These are phyloP conservation scores for Cercophora scortea DNA, from an alignment of 495 filamentous ascomycete species.

Conservation along the genomic window DNA sequence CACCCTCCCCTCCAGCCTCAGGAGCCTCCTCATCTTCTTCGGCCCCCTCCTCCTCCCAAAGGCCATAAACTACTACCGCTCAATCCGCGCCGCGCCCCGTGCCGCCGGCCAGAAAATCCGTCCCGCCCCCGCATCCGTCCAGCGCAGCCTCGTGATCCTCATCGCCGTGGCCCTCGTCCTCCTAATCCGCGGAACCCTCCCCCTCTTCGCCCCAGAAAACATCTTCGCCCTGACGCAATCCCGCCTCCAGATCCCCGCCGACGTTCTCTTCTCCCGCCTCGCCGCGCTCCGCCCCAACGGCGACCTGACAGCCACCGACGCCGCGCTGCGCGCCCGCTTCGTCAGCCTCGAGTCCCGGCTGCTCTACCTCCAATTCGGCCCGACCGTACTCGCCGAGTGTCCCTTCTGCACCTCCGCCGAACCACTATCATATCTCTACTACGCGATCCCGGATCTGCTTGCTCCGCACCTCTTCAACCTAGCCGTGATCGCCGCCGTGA, in stretches of 20 bases:
- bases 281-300: constrained; percentile 46
- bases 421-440: constrained; percentile 64
- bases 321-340: constrained; percentile 57
- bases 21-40: constrained; percentile 76
- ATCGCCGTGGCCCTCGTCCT: constrained; percentile 42
- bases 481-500: constrained; percentile 57
- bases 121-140: constrained; percentile 45
- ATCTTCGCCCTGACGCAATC: constrained; percentile 72
- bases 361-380: constrained; percentile 77
- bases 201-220: constrained; percentile 66
- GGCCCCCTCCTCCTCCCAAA: constrained; percentile 77
- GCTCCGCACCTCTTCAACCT: constrained; percentile 74
- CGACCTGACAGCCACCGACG: constrained; percentile 53
- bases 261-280: constrained; percentile 80
- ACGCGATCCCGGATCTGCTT: constrained; percentile 66
- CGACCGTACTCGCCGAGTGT: constrained; percentile 61
- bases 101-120: constrained; percentile 47
- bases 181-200: constrained; percentile 55
- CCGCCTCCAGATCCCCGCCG: constrained; percentile 73
- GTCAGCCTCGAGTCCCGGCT: constrained; percentile 62
- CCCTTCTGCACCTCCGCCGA: constrained; percentile 76
- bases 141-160: constrained; percentile 51
- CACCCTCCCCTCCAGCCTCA: constrained; percentile 43
- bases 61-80: constrained; percentile 61
- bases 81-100: constrained; percentile 38